Conservation (phyloP, 352 stramenopile species). For the Globisporangium yorkense region DNA sequence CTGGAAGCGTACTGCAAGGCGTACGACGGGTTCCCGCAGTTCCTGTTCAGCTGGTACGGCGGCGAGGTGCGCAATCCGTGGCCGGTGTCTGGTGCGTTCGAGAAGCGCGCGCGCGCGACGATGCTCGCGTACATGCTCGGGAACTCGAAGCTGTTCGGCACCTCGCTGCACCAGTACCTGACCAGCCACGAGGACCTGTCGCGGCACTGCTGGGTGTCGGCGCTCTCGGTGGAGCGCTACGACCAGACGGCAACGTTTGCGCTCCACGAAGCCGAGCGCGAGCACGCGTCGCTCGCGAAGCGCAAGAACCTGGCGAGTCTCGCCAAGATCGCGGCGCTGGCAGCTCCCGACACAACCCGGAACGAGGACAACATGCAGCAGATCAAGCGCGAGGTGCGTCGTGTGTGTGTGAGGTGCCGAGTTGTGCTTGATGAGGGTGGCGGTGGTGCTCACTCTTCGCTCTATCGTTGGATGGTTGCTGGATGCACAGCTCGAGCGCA, state of each 20-base stretch:
- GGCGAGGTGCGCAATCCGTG: constrained; percentile 70
- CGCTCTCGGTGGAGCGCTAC: constrained; percentile 58
- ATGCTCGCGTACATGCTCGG: constrained; percentile 66
- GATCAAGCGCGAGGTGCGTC: constrained; percentile 56
- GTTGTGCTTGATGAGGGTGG: neutral
- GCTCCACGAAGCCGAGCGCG: constrained; percentile 44
- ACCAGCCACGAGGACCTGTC: constrained; percentile 44
- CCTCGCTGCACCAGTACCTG: constrained; percentile 59
- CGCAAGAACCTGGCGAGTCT: constrained; percentile 79
- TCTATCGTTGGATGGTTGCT: neutral
- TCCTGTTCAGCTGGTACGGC: constrained; percentile 75
- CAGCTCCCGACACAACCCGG: constrained; percentile 29
- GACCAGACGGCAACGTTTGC: constrained; percentile 47
- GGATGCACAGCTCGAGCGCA: constrained; percentile 35
- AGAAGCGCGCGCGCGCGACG: constrained; percentile 14
- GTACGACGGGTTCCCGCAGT: constrained; percentile 49
- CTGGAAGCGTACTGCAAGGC: constrained; percentile 61
- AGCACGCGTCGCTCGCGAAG: constrained; percentile 45
- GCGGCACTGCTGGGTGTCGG: constrained; percentile 62
- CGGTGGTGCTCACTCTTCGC: neutral
- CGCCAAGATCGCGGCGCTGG: constrained; percentile 71
- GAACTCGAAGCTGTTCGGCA: constrained; percentile 54
- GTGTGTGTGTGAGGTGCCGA: neutral
- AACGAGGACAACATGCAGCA: constrained; percentile 32
- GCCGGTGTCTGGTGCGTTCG: constrained; percentile 20